Conservation (phyloP, 345 rosid species). For the Excoecaria agallocha region DNA sequence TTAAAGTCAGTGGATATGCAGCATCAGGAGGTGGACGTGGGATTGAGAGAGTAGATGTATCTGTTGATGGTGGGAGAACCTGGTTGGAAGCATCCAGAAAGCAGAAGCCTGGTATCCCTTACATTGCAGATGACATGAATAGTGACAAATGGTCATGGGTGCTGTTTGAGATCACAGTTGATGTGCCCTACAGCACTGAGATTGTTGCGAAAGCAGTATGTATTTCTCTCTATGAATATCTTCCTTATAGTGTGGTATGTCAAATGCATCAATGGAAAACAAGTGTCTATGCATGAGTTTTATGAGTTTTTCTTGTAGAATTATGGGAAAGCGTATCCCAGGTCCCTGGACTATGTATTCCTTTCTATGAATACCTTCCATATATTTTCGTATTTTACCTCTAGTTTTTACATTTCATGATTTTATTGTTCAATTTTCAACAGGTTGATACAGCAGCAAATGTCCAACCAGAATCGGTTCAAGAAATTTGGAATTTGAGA, state of each 20-base stretch:
- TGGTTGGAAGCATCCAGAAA: conserved; percentile 84
- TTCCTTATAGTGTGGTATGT: background rate
- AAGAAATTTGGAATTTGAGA: conserved; percentile 86
- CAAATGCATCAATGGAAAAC: background rate
- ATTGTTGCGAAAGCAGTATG: conserved; percentile 91
- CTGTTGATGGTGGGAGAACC: conserved; percentile 82
- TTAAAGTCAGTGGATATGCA: conserved; percentile 77
- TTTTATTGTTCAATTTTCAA: conserved; percentile 9
- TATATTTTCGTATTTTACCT: background rate
- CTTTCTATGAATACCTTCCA: too few species aligned
- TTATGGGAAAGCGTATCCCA: too few species aligned
- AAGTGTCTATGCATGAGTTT: background rate
- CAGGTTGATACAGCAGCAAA: conserved; percentile 93
- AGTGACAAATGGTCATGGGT: conserved; percentile 99
- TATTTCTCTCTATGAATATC: background rate
- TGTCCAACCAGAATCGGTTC: conserved; percentile 84
- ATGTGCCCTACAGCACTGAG: conserved; percentile 48
- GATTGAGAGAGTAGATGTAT: conserved; percentile 89
- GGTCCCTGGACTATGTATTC: too few species aligned
- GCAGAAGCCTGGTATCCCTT: conserved; percentile 59
- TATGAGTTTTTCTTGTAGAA: background rate
- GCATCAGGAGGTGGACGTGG: conserved; percentile 98
- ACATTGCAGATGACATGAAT: conserved; percentile 52
- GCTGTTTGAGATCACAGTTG: conserved; percentile 69
- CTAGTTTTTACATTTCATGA: background rate